Base-by-base conservation (phyloP, 306 rosid genomes). In the Cucurbita moschata region DNA sequence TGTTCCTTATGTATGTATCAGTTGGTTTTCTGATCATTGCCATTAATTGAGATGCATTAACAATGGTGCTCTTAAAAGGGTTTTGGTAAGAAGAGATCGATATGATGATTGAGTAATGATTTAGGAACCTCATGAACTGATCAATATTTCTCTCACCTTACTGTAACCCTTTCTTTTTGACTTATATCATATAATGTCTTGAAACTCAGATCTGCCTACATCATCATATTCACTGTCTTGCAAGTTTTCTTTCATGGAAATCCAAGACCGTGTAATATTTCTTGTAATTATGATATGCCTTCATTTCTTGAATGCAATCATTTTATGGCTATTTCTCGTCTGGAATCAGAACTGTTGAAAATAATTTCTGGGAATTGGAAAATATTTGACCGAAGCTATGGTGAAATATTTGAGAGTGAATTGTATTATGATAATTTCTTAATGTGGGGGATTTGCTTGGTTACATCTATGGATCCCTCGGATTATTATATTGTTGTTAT, bases 1-100 rank as follows among this genome's bases (percentile, higher is more conserved):
- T 94, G 77, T 90, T 94, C 76, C 97, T 94, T 74, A 83, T 94
- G 97, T 94, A 94, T 84, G 98, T 94, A 85, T 94, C 98, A 55
- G 95, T 94, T 78, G 96, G 98, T 75, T 90, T 94, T 81, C 97
- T 94, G 85, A 94, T 94, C 73, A 94, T 94, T 73, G 98, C 98
- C 82, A 94, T 94, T 85, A 88, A 94, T 88, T 94, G 81, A 65
- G 71, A 79, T 56, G 76, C 85, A 73, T 74, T 53, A 46, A 16
- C 15, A 49, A 51, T 75, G 55, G 77, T 8, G 50, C 38, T 72
- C 68, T 78, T 80, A 49, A 74, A 75, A 49, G 51, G 79, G 54
- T 74, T 75, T 63, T 42, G 73, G 43, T 78, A 62, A 71, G 80
- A 65, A 6, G n/a, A 44, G 66, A 73, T 54, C 52, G 72, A 72